A percentile compares a stretch with the other conserved stretches of the same genome.
Conservation (phyloP, 306 rosid genomes). For the Rosa persica region DNA sequence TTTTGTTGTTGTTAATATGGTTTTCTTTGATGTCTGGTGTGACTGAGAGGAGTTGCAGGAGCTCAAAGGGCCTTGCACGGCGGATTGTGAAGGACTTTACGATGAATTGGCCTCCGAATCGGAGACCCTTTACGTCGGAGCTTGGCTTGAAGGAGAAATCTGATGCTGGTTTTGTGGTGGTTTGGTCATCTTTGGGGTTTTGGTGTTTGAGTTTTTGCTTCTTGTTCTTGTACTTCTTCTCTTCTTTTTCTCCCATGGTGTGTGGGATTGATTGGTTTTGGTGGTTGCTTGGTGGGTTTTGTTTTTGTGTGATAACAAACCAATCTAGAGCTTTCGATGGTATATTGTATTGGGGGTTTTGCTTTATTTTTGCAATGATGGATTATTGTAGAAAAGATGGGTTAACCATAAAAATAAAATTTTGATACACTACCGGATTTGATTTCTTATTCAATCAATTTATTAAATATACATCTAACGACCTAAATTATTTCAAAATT, state of each 20-base stretch:
- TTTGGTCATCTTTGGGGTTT: constrained; percentile 49
- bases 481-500: no score
- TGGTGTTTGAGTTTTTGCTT: constrained; percentile 93
- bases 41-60: constrained; percentile 68
- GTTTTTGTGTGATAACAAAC: constrained; percentile 29
- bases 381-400: constrained; percentile 32
- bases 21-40: constrained; percentile 51
- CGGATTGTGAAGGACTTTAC: constrained; percentile 92
- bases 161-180: constrained; percentile 51
- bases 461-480: no score
- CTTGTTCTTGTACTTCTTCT: constrained; percentile 58
- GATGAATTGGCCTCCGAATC: constrained; percentile 95
- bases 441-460: no score
- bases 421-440: not conserved
- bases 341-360: not conserved
- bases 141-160: constrained; percentile 90
- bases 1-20: constrained; percentile 10
- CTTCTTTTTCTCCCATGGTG: constrained; percentile 63
- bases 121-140: constrained; percentile 85
- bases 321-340: constrained; percentile 30
- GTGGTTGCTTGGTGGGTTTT: constrained; percentile 26
- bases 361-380: not conserved
- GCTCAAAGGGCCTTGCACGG: constrained; percentile 69
- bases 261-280: constrained; percentile 21
- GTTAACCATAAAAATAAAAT: constrained; percentile 8